phyloP scores from a whole-genome alignment of 1,284 basidiomycete species.

The Sanghuangporus sanghuang region DNA sequence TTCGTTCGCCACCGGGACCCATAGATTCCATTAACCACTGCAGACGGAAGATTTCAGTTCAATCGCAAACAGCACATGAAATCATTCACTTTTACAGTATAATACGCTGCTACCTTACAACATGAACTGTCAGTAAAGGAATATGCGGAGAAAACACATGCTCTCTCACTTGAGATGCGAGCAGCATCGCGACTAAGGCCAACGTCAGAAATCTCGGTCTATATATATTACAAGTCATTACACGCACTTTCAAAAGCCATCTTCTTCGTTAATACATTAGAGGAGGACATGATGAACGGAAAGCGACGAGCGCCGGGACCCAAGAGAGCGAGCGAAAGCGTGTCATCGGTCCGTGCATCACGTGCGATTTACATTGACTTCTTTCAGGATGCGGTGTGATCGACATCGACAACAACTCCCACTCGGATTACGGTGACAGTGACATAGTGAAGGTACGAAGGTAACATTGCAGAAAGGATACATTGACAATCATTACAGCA shows the following conservation, averaged over 20 bases:
- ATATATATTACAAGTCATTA: conserved; percentile 8
- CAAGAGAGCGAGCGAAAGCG: not conserved
- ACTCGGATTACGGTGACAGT: too few species aligned
- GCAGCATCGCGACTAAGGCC: conserved; percentile 49
- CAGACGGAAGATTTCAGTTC: not conserved
- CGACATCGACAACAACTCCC: not conserved
- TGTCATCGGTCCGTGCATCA: not conserved
- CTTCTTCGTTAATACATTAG: conserved; percentile 22
- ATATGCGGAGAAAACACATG: not conserved
- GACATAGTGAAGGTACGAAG: not conserved
- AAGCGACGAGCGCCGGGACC: not conserved
- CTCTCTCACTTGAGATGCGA: conserved; percentile 55
- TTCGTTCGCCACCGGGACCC: conserved; percentile 47
- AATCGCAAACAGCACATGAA: not conserved
- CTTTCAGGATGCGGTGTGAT: not conserved
- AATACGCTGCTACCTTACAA: conserved; percentile 43
- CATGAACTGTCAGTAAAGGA: not conserved
- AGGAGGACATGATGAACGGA: conserved; percentile 11
- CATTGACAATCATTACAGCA: not conserved
- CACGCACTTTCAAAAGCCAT: conserved; percentile 36
- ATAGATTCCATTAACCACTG: conserved; percentile 45
- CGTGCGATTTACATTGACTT: not conserved
- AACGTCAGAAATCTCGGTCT: conserved; percentile 1
- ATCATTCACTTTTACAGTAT: conserved; percentile 41
- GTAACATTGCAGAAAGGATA: not conserved